Percentiles rank a stretch among this genome's conserved stretches.
These are phyloP conservation scores for Lachnellula occidentalis DNA, from an alignment of 2,329 filamentous ascomycete genomes.

Conservation along the genomic window DNA sequence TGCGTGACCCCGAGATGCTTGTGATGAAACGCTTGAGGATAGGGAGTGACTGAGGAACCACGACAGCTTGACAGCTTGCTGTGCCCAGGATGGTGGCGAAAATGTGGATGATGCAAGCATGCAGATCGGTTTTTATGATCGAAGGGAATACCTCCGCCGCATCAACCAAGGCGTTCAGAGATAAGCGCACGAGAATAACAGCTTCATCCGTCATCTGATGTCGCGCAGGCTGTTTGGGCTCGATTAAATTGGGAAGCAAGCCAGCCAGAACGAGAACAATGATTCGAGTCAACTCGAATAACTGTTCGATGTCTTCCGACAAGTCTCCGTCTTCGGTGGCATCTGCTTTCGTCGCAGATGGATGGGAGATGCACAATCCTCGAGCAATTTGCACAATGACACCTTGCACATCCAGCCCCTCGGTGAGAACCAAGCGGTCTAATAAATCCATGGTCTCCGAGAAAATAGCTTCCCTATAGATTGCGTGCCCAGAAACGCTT, in stretches of 20 bases:
- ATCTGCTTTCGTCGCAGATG: conserved; percentile 69
- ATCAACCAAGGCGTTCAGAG: conserved; percentile 84
- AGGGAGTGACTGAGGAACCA: conserved; percentile 84
- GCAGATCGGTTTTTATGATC: conserved; percentile 92
- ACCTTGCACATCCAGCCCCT: conserved; percentile 79
- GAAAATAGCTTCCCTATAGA: conserved; percentile 94
- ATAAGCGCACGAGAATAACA: conserved; percentile 69
- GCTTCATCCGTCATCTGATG: conserved; percentile 85
- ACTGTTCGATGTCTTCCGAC: conserved; percentile 94
- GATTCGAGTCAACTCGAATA: conserved; percentile 94
- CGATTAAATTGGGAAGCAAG: conserved; percentile 75
- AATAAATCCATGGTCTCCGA: conserved; percentile 95
- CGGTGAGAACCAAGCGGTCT: conserved; percentile 86
- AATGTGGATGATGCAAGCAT: conserved; percentile 95
- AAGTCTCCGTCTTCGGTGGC: conserved; percentile 68
- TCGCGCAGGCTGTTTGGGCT: conserved; percentile 54
- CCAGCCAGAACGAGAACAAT: conserved; percentile 90
- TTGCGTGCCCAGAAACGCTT: conserved; percentile 90
- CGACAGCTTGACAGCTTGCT: conserved; percentile 76
- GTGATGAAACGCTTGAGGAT: conserved; percentile 88
- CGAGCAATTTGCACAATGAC: conserved; percentile 93
- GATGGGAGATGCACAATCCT: conserved; percentile 84
- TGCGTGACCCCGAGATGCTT: conserved; percentile 55
- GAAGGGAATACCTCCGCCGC: conserved; percentile 93
- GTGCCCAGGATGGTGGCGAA: conserved; percentile 90